phyloP scores from a whole-genome alignment of 78 protist genomes.

The Dictyostelium intermedium region DNA sequence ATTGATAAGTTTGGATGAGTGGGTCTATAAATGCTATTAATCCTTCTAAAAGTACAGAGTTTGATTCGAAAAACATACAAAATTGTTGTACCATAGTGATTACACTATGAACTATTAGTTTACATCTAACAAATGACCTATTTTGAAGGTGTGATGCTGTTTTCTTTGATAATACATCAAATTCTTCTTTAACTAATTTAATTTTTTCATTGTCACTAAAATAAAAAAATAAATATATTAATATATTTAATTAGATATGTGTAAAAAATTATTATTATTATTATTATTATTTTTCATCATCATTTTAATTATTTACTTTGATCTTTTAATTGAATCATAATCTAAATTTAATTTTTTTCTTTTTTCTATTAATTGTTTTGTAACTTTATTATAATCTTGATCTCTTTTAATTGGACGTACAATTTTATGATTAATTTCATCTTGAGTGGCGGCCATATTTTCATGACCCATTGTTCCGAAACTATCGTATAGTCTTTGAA shows the following conservation, averaged over 20 bases:
- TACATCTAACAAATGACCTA: conserved; percentile 65
- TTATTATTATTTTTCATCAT: background rate
- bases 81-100: conserved; percentile 67
- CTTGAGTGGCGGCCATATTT: conserved; percentile 12
- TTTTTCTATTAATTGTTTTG: conserved; percentile 63
- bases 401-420: conserved; percentile 52
- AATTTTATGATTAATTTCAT: conserved; percentile 7
- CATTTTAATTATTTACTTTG: conserved; percentile 13
- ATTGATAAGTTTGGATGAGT: conserved; percentile 14
- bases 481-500: conserved; percentile 70
- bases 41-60: conserved; percentile 59
- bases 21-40: conserved; percentile 45
- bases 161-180: conserved; percentile 33
- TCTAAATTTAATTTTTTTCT: conserved; percentile 67
- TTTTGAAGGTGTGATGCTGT: conserved; percentile 44
- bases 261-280: background rate
- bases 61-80: conserved; percentile 60
- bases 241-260: background rate
- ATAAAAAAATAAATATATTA: background rate
- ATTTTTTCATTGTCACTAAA: conserved; percentile 30
- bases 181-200: conserved; percentile 37
- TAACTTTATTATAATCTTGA: conserved; percentile 32
- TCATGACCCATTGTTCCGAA: conserved; percentile 71
- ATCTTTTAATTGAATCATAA: conserved; percentile 54
- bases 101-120: conserved; percentile 61